phyloP scores from a whole-genome alignment of 2,329 filamentous ascomycete species.

The Fusarium pseudograminearum region DNA sequence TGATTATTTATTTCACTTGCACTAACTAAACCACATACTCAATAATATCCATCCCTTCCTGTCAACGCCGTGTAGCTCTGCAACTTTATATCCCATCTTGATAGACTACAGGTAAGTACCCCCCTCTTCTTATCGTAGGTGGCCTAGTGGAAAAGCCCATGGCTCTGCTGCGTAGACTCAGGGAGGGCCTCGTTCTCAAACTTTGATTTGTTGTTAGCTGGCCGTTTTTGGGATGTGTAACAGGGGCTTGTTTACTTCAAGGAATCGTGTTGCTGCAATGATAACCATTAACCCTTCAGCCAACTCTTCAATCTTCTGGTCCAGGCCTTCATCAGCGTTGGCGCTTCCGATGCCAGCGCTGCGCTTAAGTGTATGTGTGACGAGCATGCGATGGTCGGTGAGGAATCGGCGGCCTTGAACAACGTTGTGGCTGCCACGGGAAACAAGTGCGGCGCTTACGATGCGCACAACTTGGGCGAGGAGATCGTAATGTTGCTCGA shows the following conservation, averaged over 20 bases:
- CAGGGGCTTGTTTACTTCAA: conserved; percentile 73
- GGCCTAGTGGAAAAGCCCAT: conserved; percentile 56
- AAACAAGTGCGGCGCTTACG: conserved; percentile 83
- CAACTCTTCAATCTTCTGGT: conserved; percentile 77
- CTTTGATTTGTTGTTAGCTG: conserved; percentile 47
- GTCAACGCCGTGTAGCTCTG: conserved; percentile 45
- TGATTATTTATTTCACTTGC: conserved; percentile 23
- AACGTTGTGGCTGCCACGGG: conserved; percentile 84
- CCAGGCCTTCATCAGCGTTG: conserved; percentile 57
- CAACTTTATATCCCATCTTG: conserved; percentile 36
- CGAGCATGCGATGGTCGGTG: conserved; percentile 82
- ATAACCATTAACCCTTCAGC: conserved; percentile 88
- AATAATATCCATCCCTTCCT: conserved; percentile 29
- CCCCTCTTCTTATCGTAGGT: conserved; percentile 5
- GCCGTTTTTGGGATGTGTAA: not conserved
- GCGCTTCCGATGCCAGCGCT: conserved; percentile 79
- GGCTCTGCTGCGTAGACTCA: conserved; percentile 51
- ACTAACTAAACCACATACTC: conserved; percentile 30
- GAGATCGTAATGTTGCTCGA: conserved; percentile 86
- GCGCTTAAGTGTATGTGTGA: conserved; percentile 91
- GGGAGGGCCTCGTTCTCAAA: conserved; percentile 57
- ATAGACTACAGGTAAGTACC: conserved; percentile 4
- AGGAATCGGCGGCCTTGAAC: conserved; percentile 84
- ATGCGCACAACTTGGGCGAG: conserved; percentile 85
- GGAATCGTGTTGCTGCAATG: conserved; percentile 83